A percentile compares a stretch with the other conserved stretches of the same genome.
These are phyloP conservation scores for Cryptococcus wingfieldii DNA, from an alignment of 1,284 basidiomycete genomes.

Conservation along the genomic window DNA sequence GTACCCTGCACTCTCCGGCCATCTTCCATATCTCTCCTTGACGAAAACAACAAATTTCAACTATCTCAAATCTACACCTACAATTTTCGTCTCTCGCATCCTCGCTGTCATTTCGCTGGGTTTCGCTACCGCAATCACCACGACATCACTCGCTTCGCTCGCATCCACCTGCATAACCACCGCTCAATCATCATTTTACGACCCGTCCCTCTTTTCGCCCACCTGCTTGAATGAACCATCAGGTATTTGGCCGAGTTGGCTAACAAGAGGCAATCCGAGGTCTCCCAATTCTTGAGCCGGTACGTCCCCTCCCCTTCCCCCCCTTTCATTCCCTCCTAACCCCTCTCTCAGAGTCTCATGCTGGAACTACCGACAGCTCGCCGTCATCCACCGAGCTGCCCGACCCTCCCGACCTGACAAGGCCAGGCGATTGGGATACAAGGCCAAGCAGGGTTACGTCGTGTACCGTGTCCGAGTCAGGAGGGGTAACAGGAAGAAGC, in stretches of 20 bases:
- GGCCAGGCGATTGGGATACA: constrained; percentile 97
- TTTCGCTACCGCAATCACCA: no score
- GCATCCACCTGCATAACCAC: no score
- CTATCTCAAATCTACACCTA: no score
- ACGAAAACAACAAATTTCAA: no score
- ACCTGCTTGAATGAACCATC: constrained; percentile 62
- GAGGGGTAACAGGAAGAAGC: constrained; percentile 99
- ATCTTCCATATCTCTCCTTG: no score
- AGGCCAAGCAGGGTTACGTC: constrained; percentile 99
- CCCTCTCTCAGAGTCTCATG: constrained; percentile 88
- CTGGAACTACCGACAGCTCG: constrained; percentile 99
- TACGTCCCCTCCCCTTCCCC: no score
- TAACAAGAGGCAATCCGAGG: constrained; percentile 59
- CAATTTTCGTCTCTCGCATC: no score
- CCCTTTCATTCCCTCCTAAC: no score
- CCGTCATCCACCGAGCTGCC: constrained; percentile 96
- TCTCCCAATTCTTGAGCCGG: constrained; percentile 71
- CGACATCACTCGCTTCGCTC: no score
- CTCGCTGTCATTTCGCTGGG: no score
- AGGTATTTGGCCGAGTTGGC: constrained; percentile 92
- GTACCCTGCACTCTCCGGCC: no score
- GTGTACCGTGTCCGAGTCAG: constrained; percentile 97
- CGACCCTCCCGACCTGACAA: constrained; percentile 98
- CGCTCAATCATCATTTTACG: no score
- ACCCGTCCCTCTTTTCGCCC: not conserved